These are phyloP conservation scores for Suillus tomentosus DNA, from an alignment of 768 basidiomycete species.

Conservation along the genomic window DNA sequence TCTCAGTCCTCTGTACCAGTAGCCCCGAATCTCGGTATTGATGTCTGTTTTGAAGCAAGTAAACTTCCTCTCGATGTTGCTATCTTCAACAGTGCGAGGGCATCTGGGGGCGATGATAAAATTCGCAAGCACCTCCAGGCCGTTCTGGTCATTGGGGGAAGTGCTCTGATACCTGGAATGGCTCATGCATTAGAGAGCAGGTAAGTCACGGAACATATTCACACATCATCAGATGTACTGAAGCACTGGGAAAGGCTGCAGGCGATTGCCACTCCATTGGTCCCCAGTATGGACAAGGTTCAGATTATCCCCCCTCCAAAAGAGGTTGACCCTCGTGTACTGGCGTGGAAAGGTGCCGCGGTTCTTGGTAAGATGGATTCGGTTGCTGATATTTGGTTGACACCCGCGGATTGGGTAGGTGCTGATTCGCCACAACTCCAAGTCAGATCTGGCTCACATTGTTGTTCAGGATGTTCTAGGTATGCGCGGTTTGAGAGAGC, in stretches of 20 bases:
- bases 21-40: constrained; percentile 53
- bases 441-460: constrained; percentile 5
- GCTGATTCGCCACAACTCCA: not conserved
- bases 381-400: constrained; percentile 87
- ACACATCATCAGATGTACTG: constrained; percentile 8
- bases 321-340: constrained; percentile 85
- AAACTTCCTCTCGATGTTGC: constrained; percentile 92
- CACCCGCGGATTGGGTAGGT: constrained; percentile 83
- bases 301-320: constrained; percentile 94
- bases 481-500: constrained; percentile 78
- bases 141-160: constrained; percentile 86
- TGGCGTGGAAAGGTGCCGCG: constrained; percentile 94
- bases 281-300: constrained; percentile 84
- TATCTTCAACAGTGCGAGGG: constrained; percentile 89
- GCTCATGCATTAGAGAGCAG: constrained; percentile 87
- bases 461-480: constrained; percentile 65
- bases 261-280: constrained; percentile 81
- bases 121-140: constrained; percentile 87
- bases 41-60: constrained; percentile 82
- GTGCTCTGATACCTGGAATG: constrained; percentile 78
- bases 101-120: constrained; percentile 85
- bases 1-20: constrained; percentile 24
- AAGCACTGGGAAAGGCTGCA: constrained; percentile 48
- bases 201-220: constrained; percentile 35
- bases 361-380: constrained; percentile 93